Percentiles rank a stretch among this genome's conserved stretches.
Conservation (phyloP, 495 filamentous ascomycete species). For the Penicillium ochrochloron region DNA sequence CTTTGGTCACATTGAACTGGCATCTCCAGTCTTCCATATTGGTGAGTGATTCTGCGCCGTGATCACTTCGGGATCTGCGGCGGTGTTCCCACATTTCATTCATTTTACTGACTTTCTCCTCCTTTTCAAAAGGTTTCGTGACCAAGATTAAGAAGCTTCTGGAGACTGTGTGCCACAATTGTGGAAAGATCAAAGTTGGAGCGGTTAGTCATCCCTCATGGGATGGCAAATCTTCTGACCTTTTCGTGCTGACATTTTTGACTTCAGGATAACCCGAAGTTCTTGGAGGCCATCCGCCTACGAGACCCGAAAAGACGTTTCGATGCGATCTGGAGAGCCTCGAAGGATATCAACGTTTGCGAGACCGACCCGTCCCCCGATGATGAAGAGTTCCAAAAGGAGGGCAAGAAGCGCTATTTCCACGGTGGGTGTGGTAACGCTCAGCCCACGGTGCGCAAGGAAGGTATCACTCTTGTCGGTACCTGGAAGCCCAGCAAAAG, state of each 20-base stretch:
- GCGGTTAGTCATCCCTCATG: constrained; percentile 79
- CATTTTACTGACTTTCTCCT: constrained; percentile 35
- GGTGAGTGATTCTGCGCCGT: constrained; percentile 51
- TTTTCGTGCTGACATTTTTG: constrained; percentile 65
- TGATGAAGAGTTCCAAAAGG: constrained; percentile 61
- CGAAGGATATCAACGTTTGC: constrained; percentile 84
- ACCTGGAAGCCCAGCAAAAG: constrained; percentile 78
- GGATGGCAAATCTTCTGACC: constrained; percentile 54
- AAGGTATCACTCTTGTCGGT: constrained; percentile 80
- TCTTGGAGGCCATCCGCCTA: constrained; percentile 75
- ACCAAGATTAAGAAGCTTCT: constrained; percentile 97
- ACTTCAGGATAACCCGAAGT: constrained; percentile 78
- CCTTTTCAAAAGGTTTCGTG: constrained; percentile 71
- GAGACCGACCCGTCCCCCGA: constrained; percentile 67
- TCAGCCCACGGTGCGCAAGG: constrained; percentile 83
- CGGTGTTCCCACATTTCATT: background rate
- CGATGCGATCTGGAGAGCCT: constrained; percentile 82
- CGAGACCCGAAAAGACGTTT: constrained; percentile 94
- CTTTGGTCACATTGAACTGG: constrained; percentile 97
- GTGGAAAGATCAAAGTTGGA: constrained; percentile 92
- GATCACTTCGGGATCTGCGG: background rate
- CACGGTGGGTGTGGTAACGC: constrained; percentile 94
- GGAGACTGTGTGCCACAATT: constrained; percentile 97
- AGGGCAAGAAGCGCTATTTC: constrained; percentile 50
- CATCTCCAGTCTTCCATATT: constrained; percentile 87